phyloP scores from a whole-genome alignment of 2,329 filamentous ascomycete species.

The Ceratocystiopsis sp. region DNA sequence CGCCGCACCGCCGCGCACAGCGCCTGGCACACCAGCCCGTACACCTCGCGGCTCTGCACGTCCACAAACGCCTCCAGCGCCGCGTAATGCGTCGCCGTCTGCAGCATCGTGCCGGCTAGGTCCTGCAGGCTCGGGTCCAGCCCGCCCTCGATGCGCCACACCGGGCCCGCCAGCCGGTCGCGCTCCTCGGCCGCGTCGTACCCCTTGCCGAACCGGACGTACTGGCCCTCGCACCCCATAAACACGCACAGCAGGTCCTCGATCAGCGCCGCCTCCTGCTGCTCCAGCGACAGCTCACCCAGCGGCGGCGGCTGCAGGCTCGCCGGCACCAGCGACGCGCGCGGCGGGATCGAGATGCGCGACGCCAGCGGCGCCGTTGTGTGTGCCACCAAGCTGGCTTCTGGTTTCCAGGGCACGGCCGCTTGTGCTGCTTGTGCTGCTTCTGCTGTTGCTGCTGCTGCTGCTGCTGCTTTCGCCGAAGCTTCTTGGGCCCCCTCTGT shows the following conservation, averaged over 20 bases:
- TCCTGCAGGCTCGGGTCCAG: slow-evolving; percentile 85
- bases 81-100: slow-evolving; percentile 84
- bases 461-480: slow-evolving; percentile 19
- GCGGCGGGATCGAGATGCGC: slow-evolving; percentile 37
- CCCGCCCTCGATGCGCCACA: slow-evolving; percentile 62
- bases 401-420: slow-evolving; percentile 52
- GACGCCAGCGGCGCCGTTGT: slow-evolving; percentile 56
- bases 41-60: slow-evolving; percentile 82
- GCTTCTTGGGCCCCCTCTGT: slow-evolving; percentile 6
- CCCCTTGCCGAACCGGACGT: slow-evolving; percentile 68
- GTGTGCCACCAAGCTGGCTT: slow-evolving; percentile 54
- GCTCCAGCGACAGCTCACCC: slow-evolving; percentile 54
- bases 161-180: slow-evolving; percentile 67
- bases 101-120: slow-evolving; percentile 73
- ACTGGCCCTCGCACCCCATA: slow-evolving; percentile 98
- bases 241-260: slow-evolving; percentile 90
- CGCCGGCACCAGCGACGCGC: slow-evolving; percentile 57
- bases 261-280: slow-evolving; percentile 72
- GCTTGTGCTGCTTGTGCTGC: neutral
- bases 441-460: neutral
- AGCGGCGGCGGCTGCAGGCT: slow-evolving; percentile 52
- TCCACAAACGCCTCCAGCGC: slow-evolving; percentile 88
- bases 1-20: slow-evolving; percentile 89
- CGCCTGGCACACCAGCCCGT: slow-evolving; percentile 87
- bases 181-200: slow-evolving; percentile 79